phyloP scores from a whole-genome alignment of 2,329 filamentous ascomycete genomes.

The Pseudogymnoascus destructans region DNA sequence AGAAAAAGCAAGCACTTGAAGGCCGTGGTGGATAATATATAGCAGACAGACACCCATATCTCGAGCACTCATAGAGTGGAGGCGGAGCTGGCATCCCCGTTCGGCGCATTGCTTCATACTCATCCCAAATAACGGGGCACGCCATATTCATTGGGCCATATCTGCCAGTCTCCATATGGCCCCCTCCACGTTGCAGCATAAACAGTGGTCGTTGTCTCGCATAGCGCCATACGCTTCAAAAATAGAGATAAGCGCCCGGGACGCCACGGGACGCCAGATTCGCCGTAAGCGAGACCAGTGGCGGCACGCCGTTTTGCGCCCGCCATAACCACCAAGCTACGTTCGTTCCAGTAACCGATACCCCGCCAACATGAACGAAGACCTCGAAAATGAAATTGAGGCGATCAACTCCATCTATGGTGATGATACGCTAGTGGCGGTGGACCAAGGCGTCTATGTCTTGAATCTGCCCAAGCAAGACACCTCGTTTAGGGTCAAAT shows the following conservation, averaged over 20 bases:
- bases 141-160: constrained; percentile 2
- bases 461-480: constrained; percentile 51
- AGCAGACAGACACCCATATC: neutral
- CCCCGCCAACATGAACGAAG: constrained; percentile 22
- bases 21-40: neutral
- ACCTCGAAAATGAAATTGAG: constrained; percentile 58
- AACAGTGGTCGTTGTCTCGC: constrained; percentile 1
- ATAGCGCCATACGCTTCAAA: constrained; percentile 1
- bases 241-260: constrained; percentile 7
- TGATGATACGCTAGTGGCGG: constrained; percentile 42
- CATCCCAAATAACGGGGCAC: neutral
- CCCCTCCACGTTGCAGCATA: neutral
- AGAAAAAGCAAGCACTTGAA: neutral
- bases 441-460: constrained; percentile 37
- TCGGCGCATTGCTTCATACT: neutral
- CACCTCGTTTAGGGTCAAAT: constrained; percentile 49
- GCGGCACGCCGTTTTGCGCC: neutral
- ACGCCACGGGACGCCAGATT: neutral
- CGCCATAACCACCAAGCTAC: neutral
- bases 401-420: constrained; percentile 80
- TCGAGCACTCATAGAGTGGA: neutral
- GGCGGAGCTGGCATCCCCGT: neutral
- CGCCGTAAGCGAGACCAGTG: constrained; percentile 6
- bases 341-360: neutral
- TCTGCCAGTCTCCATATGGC: neutral